phyloP scores from a whole-genome alignment of 2,329 filamentous ascomycete species.

The Ceratocystiopsis sp. region DNA sequence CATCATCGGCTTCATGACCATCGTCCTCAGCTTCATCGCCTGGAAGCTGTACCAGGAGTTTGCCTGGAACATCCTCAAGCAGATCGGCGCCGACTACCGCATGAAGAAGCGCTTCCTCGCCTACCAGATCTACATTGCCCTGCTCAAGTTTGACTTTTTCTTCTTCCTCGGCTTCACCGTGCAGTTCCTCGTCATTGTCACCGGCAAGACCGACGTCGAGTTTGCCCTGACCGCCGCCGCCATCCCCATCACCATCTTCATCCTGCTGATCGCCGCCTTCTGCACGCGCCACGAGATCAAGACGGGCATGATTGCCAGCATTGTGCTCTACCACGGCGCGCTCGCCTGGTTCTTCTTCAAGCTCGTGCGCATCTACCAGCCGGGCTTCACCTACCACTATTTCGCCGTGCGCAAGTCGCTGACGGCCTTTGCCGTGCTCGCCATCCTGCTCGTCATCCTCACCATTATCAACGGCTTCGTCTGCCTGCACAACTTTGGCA shows the following conservation, averaged over 20 bases:
- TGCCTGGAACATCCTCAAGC: slow-evolving; percentile 98
- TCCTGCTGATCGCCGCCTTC: slow-evolving; percentile 69
- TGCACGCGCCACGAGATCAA: slow-evolving; percentile 75
- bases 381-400: slow-evolving; percentile 43
- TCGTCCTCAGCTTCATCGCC: slow-evolving; percentile 57
- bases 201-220: slow-evolving; percentile 50
- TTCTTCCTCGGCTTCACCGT: slow-evolving; percentile 98
- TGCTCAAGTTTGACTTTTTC: slow-evolving; percentile 99
- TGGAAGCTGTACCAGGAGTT: slow-evolving; percentile 99
- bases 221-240: slow-evolving; percentile 77
- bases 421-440: slow-evolving; percentile 87
- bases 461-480: slow-evolving; percentile 78
- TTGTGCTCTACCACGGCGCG: slow-evolving; percentile 74
- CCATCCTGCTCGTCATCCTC: slow-evolving; percentile 69
- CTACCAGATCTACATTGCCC: slow-evolving; percentile 92
- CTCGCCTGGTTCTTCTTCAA: slow-evolving; percentile 97
- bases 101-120: slow-evolving; percentile 95
- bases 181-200: slow-evolving; percentile 90
- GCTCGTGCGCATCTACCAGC: slow-evolving; percentile 83
- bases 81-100: slow-evolving; percentile 89
- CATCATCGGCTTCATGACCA: slow-evolving; percentile 60
- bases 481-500: slow-evolving; percentile 81
- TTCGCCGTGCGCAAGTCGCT: slow-evolving; percentile 65
- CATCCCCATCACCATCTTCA: slow-evolving; percentile 77
- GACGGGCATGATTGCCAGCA: slow-evolving; percentile 57